These are phyloP conservation scores for Fusarium sambucinum DNA, from an alignment of 2,329 filamentous ascomycete genomes.

Conservation along the genomic window DNA sequence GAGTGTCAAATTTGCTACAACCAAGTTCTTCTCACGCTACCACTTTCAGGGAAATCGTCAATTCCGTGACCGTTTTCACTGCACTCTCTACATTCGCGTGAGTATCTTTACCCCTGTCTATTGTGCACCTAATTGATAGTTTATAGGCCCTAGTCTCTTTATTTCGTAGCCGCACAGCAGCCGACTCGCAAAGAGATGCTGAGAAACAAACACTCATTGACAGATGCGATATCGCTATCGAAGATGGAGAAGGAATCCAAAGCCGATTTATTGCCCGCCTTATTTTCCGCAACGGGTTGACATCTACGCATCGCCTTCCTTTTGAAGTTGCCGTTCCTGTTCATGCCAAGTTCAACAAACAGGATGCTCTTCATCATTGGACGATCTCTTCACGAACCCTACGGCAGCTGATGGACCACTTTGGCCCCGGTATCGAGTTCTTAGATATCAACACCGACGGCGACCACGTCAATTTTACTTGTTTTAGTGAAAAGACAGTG, in stretches of 20 bases:
- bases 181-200: constrained; percentile 67
- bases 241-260: constrained; percentile 76
- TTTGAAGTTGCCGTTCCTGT: constrained; percentile 81
- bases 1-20: constrained; percentile 75
- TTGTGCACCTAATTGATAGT: neutral
- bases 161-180: constrained; percentile 74
- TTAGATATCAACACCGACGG: constrained; percentile 82
- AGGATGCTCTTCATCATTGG: constrained; percentile 77
- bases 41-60: constrained; percentile 69
- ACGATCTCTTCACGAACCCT: constrained; percentile 77
- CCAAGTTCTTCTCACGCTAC: constrained; percentile 79
- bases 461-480: constrained; percentile 81
- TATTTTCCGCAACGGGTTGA: constrained; percentile 79
- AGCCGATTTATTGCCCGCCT: constrained; percentile 82
- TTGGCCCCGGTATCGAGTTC: constrained; percentile 83
- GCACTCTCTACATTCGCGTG: constrained; percentile 79
- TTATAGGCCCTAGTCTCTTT: constrained; percentile 75
- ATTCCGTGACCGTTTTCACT: constrained; percentile 74
- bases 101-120: constrained; percentile 14
- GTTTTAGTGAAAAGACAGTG: constrained; percentile 82
- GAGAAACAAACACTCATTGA: constrained; percentile 79
- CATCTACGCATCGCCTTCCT: constrained; percentile 80
- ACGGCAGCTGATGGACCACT: constrained; percentile 82
- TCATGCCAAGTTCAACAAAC: constrained; percentile 79
- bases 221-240: constrained; percentile 78